Evolutionary conservation across 306 rosid species (phyloP), one percentile per base, ranked within the genome.

Genomic region (Casuarina equisetifolia): DNA sequence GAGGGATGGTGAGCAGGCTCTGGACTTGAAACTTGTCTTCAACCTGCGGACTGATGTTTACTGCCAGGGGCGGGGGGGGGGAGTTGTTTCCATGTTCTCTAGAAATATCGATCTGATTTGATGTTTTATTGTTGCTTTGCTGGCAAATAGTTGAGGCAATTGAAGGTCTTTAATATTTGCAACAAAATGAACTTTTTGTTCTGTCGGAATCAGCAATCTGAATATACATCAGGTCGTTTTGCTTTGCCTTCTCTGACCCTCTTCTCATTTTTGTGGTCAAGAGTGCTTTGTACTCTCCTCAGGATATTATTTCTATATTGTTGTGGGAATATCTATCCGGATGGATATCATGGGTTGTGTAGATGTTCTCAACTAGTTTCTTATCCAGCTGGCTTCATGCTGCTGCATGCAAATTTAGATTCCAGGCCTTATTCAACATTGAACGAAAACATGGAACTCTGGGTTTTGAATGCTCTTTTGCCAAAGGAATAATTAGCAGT

Each of bases 201-300:
- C 74, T 55, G 70, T 84, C 75, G 81, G 43, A 78, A 76, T 76
- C 55, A 58, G 5, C 72, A 77, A 78, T 62, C 78, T 55, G 85
- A 79, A 84, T 81, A 77, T 84, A 71, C 88, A 58, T 79, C 71
- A 68, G 76, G 64, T 68, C 19, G 17, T 73, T 72, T 59, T 67
- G 19, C 82, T 62, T 78, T 59, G 78, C 80, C 77, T 80, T 78
- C 74, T 74, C n/a, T 36, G 1, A 4, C 3, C 69, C 40, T 39
- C 4, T 19, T 77, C 36, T 32, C 53, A 45, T 82, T 75, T 38
- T 9, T 66, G 49, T n/a, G 71, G 44, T 69, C 73, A 49, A 58
- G 71, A 66, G 35, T 66, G 9, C 70, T 32, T 39, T 48, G 25
- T 58, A 58, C 44, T 48, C 69, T 32, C 25, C n/a, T 48, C 43